These are phyloP conservation scores for Aspergillus neotritici DNA, from an alignment of 2,329 filamentous ascomycete genomes.

Conservation along the genomic window DNA sequence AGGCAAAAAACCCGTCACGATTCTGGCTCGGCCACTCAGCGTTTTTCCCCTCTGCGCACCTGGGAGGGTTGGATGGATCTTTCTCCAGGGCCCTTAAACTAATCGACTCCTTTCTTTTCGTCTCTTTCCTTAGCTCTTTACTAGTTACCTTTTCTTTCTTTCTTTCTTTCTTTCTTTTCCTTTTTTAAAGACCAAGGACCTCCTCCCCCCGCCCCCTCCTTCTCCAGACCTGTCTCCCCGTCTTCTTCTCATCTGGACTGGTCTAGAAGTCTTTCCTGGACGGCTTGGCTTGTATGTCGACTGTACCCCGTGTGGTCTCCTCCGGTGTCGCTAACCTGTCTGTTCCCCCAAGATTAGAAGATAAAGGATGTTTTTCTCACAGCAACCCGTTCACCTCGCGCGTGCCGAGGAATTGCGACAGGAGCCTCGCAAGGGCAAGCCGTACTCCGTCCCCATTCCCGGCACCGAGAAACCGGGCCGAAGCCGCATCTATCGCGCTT, in stretches of 20 bases:
- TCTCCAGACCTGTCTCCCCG: too few relatives aligned
- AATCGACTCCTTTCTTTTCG: too few relatives aligned
- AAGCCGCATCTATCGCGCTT: slow-evolving; percentile 75
- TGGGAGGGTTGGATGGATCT: too few relatives aligned
- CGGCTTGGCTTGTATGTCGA: background rate
- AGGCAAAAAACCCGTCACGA: too few relatives aligned
- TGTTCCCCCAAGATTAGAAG: too few relatives aligned
- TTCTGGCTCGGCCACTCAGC: too few relatives aligned
- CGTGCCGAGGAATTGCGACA: slow-evolving; percentile 49
- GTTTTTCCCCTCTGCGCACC: too few relatives aligned
- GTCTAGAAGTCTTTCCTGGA: background rate
- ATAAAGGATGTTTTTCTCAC: slow-evolving; percentile 34
- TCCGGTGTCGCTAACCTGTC: too few relatives aligned
- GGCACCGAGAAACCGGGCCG: slow-evolving; percentile 68
- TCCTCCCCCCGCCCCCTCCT: background rate
- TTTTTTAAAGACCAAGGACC: too few relatives aligned
- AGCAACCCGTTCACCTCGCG: slow-evolving; percentile 29
- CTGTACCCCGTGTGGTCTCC: too few relatives aligned
- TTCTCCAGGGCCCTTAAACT: too few relatives aligned
- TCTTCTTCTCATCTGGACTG: too few relatives aligned
- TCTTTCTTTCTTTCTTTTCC: background rate
- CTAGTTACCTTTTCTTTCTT: background rate
- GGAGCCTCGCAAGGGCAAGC: slow-evolving; percentile 65
- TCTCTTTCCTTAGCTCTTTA: background rate
- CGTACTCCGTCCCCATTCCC: slow-evolving; percentile 72